Conservation (phyloP, 768 basidiomycete species). For the Lyophyllum semitale region DNA sequence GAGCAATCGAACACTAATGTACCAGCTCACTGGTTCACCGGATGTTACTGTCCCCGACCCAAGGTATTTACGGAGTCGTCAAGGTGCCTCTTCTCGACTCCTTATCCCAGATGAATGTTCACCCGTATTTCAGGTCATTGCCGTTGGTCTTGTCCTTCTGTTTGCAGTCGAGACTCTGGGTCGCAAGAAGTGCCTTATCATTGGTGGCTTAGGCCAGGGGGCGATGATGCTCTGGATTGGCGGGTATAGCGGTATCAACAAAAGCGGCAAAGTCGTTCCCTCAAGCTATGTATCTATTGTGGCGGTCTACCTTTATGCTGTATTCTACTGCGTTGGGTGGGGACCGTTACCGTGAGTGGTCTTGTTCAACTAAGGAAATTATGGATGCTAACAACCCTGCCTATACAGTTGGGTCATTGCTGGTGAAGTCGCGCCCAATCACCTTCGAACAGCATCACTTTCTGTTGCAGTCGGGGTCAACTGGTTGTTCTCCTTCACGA, state of each 20-base stretch:
- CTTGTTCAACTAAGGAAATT: not conserved
- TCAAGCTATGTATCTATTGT: conserved; percentile 46
- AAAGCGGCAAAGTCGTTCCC: conserved; percentile 28
- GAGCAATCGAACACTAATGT: conserved; percentile 3
- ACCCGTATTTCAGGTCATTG: conserved; percentile 37
- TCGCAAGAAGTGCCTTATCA: conserved; percentile 48
- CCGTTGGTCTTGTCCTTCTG: conserved; percentile 38
- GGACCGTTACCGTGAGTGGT: conserved; percentile 36
- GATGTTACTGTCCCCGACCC: not conserved
- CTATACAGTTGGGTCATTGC: conserved; percentile 38
- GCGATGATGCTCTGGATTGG: conserved; percentile 51
- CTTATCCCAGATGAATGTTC: not conserved
- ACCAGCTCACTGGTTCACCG: not conserved
- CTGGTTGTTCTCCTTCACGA: conserved; percentile 49
- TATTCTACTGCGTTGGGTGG: conserved; percentile 47
- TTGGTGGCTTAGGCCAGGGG: conserved; percentile 51
- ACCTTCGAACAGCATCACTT: conserved; percentile 39
- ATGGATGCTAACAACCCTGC: conserved; percentile 2
- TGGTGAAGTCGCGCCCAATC: conserved; percentile 45
- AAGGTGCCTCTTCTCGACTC: conserved; percentile 22
- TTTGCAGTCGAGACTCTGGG: conserved; percentile 53
- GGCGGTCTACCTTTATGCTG: conserved; percentile 48
- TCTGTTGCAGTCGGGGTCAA: conserved; percentile 40
- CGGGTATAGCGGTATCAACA: conserved; percentile 38
- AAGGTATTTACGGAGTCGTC: conserved; percentile 36